Conservation (phyloP, 2,329 filamentous ascomycete genomes). For the Decorospora gaudefroyi region DNA sequence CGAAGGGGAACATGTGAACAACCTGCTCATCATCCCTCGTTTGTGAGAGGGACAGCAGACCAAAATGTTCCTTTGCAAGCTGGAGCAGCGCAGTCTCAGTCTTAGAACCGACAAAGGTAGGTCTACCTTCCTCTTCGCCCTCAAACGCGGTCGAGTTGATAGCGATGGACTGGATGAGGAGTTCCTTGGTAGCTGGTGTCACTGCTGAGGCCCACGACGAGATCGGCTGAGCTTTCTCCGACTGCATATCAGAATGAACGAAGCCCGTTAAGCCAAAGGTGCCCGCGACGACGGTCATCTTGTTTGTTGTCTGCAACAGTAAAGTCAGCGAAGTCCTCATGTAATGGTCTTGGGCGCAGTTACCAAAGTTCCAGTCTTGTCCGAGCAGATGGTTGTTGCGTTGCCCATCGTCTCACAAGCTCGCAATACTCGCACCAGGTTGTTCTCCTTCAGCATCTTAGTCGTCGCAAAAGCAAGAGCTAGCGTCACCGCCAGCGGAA, state of each 20-base stretch:
- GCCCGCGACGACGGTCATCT: constrained; percentile 51
- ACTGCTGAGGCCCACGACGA: constrained; percentile 53
- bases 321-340: neutral
- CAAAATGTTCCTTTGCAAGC: constrained; percentile 57
- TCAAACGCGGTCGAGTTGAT: constrained; percentile 61
- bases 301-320: constrained; percentile 40
- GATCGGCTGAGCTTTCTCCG: constrained; percentile 47
- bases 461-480: constrained; percentile 46
- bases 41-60: constrained; percentile 56
- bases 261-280: constrained; percentile 50
- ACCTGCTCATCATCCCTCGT: constrained; percentile 55
- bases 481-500: constrained; percentile 44
- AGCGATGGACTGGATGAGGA: constrained; percentile 40
- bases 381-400: constrained; percentile 45
- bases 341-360: neutral
- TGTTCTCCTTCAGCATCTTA: constrained; percentile 45
- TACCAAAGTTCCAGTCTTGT: constrained; percentile 44
- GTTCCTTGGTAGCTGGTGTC: constrained; percentile 41
- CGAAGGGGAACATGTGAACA: constrained; percentile 59
- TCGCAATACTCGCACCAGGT: constrained; percentile 40
- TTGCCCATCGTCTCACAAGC: constrained; percentile 47
- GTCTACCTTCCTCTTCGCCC: constrained; percentile 47
- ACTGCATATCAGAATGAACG: constrained; percentile 56
- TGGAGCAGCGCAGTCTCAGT: constrained; percentile 61
- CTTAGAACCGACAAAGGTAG: constrained; percentile 61